Evolutionary conservation across 495 filamentous ascomycete species (phyloP).

Genomic region (Bacidia gigantensis): DNA sequence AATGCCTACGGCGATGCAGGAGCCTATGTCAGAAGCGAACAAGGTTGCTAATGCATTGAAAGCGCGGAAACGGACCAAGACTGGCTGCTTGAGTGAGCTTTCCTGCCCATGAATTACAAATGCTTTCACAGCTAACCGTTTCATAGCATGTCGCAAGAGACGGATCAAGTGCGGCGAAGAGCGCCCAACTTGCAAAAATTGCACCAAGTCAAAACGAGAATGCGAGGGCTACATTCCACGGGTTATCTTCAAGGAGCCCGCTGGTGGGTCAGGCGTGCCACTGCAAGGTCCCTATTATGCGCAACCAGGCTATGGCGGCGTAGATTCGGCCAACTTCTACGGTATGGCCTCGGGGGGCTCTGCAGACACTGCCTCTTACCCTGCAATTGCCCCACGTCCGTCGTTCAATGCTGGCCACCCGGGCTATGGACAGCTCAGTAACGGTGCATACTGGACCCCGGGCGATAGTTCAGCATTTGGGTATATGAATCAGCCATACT

Average conservation of each 20-base stretch:
- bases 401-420: constrained; percentile 5
- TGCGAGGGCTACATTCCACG: constrained; percentile 94
- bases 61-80: constrained; percentile 76
- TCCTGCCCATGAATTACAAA: background rate
- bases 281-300: background rate
- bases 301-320: background rate
- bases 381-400: constrained; percentile 14
- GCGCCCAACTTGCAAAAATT: constrained; percentile 80
- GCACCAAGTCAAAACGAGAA: constrained; percentile 82
- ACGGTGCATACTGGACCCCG: background rate
- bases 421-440: background rate
- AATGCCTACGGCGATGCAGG: background rate
- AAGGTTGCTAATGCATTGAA: constrained; percentile 12
- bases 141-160: constrained; percentile 76
- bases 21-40: constrained; percentile 10
- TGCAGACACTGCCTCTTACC: background rate
- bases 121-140: constrained; percentile 11
- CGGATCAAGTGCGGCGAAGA: constrained; percentile 97
- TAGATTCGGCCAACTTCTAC: background rate
- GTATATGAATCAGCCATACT: background rate
- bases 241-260: constrained; percentile 82
- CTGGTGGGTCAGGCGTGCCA: constrained; percentile 28
- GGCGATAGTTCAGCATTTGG: background rate
- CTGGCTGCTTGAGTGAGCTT: constrained; percentile 78
- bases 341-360: background rate